These are phyloP conservation scores for Coemansia reversa DNA, from an alignment of 192 early-diverging fungal genomes.

Conservation along the genomic window DNA sequence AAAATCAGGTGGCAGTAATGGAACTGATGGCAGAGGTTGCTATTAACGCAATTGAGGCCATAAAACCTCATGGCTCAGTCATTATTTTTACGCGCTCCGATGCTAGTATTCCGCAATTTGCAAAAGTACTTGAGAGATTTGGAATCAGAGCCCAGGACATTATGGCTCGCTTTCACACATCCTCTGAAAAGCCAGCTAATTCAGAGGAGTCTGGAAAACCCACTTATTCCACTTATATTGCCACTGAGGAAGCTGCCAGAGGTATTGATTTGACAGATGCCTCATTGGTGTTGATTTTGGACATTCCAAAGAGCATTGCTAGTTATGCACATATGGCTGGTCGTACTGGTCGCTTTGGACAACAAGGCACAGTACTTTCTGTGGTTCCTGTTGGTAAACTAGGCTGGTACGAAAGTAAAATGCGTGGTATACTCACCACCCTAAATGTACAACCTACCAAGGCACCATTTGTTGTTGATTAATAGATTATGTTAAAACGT, in stretches of 20 bases:
- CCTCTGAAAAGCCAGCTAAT: neutral
- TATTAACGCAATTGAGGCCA: conserved; percentile 21
- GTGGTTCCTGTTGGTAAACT: conserved; percentile 38
- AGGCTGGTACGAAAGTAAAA: conserved; percentile 46
- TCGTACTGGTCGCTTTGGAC: conserved; percentile 76
- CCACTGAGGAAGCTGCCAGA: conserved; percentile 72
- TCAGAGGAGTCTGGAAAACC: too few relatives aligned
- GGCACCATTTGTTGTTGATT: conserved; percentile 16
- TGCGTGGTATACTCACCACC: conserved; percentile 33
- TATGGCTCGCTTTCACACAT: conserved; percentile 16
- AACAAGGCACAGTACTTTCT: conserved; percentile 28
- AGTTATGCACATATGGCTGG: conserved; percentile 90
- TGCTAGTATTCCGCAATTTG: conserved; percentile 24
- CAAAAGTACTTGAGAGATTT: conserved; percentile 12
- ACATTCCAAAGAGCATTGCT: conserved; percentile 63
- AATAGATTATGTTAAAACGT: too few relatives aligned
- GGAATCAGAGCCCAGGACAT: conserved; percentile 34
- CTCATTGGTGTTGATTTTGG: conserved; percentile 81
- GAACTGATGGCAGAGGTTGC: conserved; percentile 40
- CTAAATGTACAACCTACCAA: conserved; percentile 10
- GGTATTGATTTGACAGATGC: conserved; percentile 82
- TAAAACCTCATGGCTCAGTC: conserved; percentile 12
- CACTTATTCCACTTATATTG: conserved; percentile 27
- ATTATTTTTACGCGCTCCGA: conserved; percentile 35
- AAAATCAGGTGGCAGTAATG: conserved; percentile 16